These are phyloP conservation scores for Alisma plantagoaquatica DNA, from an alignment of 106 monocot species.

Conservation along the genomic window DNA sequence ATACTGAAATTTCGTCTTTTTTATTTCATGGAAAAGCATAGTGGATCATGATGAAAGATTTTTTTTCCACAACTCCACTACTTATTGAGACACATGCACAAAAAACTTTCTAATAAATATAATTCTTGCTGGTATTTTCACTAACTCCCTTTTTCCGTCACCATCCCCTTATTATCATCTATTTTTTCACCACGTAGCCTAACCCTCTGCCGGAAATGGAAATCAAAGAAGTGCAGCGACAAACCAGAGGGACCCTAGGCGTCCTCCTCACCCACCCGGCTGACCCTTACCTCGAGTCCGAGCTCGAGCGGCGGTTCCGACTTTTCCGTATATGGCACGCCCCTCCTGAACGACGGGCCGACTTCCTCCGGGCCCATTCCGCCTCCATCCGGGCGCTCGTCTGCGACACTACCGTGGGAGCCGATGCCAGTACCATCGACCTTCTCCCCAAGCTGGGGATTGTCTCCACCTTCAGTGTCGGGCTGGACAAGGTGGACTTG, in stretches of 20 bases:
- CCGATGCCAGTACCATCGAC: constrained; percentile 60
- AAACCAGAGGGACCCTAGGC: constrained; percentile 26
- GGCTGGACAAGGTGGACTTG: constrained; percentile 66
- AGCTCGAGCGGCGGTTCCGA: constrained; percentile 44
- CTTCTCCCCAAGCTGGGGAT: constrained; percentile 62
- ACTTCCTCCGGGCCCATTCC: constrained; percentile 37
- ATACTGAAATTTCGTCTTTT: no score
- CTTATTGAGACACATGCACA: no score
- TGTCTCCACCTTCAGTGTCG: constrained; percentile 57
- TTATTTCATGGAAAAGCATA: no score
- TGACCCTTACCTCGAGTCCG: constrained; percentile 53
- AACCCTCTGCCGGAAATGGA: no score
- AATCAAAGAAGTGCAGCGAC: no score
- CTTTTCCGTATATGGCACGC: constrained; percentile 65
- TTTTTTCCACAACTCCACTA: no score
- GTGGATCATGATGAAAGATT: no score
- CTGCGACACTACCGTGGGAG: constrained; percentile 33
- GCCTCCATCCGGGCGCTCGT: constrained; percentile 54
- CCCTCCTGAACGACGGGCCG: constrained; percentile 23
- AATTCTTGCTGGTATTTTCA: no score
- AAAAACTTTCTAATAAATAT: no score
- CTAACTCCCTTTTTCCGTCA: no score
- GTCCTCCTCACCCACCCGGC: constrained; percentile 42
- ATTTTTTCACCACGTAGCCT: no score
- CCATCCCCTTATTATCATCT: no score